Percentiles rank a stretch among this genome's conserved stretches.
Evolutionary conservation across 2,329 filamentous ascomycete species (phyloP).

Genomic region (Ilyonectria robusta): DNA sequence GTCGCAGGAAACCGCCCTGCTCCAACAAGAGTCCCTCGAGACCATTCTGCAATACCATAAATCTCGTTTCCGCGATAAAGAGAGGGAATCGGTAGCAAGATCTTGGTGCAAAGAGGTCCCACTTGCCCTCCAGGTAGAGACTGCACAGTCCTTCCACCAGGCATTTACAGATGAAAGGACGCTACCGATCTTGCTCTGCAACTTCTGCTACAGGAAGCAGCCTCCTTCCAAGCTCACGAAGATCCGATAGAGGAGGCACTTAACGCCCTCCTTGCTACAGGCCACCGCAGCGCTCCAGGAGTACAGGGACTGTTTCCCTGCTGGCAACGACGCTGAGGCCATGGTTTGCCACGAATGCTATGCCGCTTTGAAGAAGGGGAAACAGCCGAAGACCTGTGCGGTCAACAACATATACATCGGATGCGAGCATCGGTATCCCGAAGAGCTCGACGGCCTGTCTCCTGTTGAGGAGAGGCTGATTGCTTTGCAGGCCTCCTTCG

Average conservation of each 20-base stretch:
- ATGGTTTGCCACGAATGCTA: no score
- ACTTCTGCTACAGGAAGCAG: constrained; percentile 28
- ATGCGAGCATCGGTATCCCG: no score
- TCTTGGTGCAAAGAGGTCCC: constrained; percentile 31
- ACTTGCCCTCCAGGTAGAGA: constrained; percentile 20
- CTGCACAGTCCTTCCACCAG: constrained; percentile 14
- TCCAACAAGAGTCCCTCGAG: constrained; percentile 17
- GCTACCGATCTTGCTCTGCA: constrained; percentile 23
- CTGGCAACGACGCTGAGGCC: neutral
- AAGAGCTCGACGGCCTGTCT: no score
- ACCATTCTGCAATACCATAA: constrained; percentile 21
- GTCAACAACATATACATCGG: no score
- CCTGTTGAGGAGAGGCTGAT: no score
- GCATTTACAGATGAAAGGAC: constrained; percentile 25
- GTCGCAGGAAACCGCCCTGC: neutral
- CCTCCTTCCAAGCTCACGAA: neutral
- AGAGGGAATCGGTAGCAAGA: constrained; percentile 20
- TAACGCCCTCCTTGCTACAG: constrained; percentile 13
- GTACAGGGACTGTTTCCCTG: no score
- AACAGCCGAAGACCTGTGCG: no score
- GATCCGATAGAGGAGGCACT: constrained; percentile 9
- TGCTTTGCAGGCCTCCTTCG: neutral
- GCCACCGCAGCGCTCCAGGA: neutral
- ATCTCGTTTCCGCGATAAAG: constrained; percentile 19
- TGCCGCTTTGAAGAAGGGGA: no score